Evolutionary conservation across 495 filamentous ascomycete genomes (phyloP).

Genomic region (Trichoderma virens): DNA sequence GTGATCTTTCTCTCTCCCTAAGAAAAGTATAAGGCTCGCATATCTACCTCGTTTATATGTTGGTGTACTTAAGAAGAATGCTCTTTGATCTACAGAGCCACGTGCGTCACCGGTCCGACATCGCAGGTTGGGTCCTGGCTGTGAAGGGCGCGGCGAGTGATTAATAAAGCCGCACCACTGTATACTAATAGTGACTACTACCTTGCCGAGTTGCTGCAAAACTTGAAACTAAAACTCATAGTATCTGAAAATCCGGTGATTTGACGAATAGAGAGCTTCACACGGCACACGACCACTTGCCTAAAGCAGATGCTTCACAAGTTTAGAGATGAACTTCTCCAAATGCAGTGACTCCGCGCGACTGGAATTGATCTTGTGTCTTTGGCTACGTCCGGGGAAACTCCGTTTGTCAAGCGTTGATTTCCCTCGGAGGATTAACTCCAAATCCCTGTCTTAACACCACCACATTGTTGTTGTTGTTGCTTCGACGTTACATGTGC

Average conservation of each 20-base stretch:
- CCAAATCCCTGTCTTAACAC: neutral
- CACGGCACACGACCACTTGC: neutral
- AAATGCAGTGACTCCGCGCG: neutral
- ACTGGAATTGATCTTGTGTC: neutral
- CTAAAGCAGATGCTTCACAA: neutral
- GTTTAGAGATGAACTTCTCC: no score
- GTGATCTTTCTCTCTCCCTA: no score
- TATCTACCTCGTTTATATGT: no score
- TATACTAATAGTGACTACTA: neutral
- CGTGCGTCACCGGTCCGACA: constrained; percentile 1
- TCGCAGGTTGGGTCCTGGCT: neutral
- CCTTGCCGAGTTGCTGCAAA: neutral
- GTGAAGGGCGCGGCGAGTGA: neutral
- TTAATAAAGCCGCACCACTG: neutral
- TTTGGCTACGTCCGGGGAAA: neutral
- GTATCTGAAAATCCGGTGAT: neutral
- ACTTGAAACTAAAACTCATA: no score
- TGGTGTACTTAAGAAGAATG: no score
- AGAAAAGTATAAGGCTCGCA: no score
- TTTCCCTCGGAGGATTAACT: neutral
- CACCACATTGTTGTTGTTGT: no score
- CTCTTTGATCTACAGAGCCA: neutral
- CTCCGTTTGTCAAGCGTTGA: neutral
- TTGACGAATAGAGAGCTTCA: neutral
- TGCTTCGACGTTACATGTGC: neutral